phyloP scores from a whole-genome alignment of 768 basidiomycete species.

The Dioszegia aurantiaca region DNA sequence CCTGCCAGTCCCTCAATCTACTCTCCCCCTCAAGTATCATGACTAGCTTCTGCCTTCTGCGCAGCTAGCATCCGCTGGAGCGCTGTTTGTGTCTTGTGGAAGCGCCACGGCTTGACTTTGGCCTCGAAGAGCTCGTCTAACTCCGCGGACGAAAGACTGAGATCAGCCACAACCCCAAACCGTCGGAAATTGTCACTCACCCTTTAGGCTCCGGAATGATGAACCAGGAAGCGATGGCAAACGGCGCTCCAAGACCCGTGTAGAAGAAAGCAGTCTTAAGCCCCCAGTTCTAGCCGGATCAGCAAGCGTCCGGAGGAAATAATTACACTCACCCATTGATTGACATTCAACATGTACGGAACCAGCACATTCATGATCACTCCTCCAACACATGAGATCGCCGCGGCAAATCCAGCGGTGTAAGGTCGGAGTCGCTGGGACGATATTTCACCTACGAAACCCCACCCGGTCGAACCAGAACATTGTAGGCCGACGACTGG shows the following conservation, averaged over 20 bases:
- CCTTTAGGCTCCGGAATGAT: conserved; percentile 29
- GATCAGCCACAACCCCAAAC: background rate
- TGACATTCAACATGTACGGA: conserved; percentile 30
- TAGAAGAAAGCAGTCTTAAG: conserved; percentile 34
- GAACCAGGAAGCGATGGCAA: conserved; percentile 22
- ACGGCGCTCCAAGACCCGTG: conserved; percentile 15
- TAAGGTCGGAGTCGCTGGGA: conserved; percentile 23
- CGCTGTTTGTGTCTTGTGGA: conserved; percentile 29
- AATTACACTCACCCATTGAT: no score
- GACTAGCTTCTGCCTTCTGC: no score
- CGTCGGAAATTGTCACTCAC: conserved; percentile 10
- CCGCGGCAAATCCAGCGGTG: conserved; percentile 29
- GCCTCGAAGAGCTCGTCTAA: conserved; percentile 31
- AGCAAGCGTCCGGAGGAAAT: no score
- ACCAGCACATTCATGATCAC: conserved; percentile 22
- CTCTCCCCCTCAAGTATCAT: no score
- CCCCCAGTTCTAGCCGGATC: conserved; percentile 25
- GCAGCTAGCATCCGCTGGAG: no score
- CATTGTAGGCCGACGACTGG: background rate
- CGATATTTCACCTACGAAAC: conserved; percentile 18
- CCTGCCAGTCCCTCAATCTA: no score
- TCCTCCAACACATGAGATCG: conserved; percentile 22
- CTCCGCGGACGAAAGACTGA: conserved; percentile 32
- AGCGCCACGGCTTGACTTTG: conserved; percentile 26
- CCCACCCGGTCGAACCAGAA: conserved; percentile 8